Evolutionary conservation across 495 filamentous ascomycete genomes (phyloP).

Genomic region (Talaromyces proteolyticus): DNA sequence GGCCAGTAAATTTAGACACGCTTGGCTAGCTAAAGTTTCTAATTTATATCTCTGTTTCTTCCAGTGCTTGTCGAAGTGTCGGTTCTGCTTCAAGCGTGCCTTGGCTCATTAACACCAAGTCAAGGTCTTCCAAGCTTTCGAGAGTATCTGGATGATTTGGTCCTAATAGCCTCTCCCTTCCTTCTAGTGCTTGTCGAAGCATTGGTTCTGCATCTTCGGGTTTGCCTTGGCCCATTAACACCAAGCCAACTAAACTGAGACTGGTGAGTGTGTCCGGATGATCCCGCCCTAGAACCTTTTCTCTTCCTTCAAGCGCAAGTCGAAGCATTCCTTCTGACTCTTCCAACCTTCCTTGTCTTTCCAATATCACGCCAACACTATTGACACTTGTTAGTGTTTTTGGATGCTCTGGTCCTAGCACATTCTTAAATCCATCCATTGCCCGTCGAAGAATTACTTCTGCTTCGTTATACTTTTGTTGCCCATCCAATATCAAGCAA

Average conservation of each 20-base stretch:
- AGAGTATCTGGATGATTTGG: not conserved
- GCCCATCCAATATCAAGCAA: too few relatives aligned
- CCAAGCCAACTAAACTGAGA: slow-evolving; percentile 7
- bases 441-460: slow-evolving; percentile 14
- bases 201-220: slow-evolving; percentile 7
- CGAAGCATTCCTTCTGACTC: slow-evolving; percentile 5
- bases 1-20: too few relatives aligned
- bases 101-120: too few relatives aligned
- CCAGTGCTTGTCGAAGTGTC: too few relatives aligned
- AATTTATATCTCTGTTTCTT: too few relatives aligned
- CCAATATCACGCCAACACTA: slow-evolving; percentile 10
- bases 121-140: too few relatives aligned
- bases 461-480: too few relatives aligned
- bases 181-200: slow-evolving; percentile 5
- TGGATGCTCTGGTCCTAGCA: slow-evolving; percentile 30
- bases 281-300: slow-evolving; percentile 20
- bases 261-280: not conserved
- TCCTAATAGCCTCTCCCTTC: slow-evolving; percentile 6
- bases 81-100: too few relatives aligned
- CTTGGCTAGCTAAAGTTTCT: too few relatives aligned
- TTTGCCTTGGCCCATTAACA: slow-evolving; percentile 1
- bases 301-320: slow-evolving; percentile 13
- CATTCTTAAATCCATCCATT: slow-evolving; percentile 13
- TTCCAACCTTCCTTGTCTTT: not conserved
- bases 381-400: slow-evolving; percentile 24